Evolutionary conservation across 305 asterid genomes (phyloP).

Genomic region (Fraxinus paxiana): DNA sequence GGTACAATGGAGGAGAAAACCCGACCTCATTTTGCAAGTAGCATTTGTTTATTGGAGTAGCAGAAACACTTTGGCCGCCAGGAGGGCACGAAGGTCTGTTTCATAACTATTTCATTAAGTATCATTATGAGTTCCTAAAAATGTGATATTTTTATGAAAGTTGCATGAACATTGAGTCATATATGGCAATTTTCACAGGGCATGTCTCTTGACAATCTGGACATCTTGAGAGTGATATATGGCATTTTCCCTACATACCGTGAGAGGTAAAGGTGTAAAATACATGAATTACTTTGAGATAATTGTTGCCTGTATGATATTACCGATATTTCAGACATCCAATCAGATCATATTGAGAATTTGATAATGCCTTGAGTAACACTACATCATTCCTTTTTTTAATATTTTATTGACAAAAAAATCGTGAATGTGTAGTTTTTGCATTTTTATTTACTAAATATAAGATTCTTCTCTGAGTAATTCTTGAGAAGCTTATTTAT

Average conservation of each 20-base stretch:
- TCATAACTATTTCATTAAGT: background rate
- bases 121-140: background rate
- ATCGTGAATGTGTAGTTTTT: background rate
- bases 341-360: background rate
- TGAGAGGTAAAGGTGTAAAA: slow-evolving; percentile 55
- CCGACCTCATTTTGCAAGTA: background rate
- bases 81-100: background rate
- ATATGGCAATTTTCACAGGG: slow-evolving; percentile 38
- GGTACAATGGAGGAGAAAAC: background rate
- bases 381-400: background rate
- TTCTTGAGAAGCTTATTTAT: background rate
- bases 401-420: background rate
- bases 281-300: slow-evolving; percentile 7
- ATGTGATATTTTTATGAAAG: background rate
- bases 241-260: slow-evolving; percentile 93
- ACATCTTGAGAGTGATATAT: slow-evolving; percentile 75
- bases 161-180: background rate
- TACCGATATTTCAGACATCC: background rate
- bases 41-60: background rate
- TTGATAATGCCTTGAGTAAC: background rate
- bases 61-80: background rate
- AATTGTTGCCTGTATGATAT: background rate
- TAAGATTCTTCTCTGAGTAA: background rate
- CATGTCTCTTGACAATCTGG: slow-evolving; percentile 55
- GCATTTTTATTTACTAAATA: background rate